These are phyloP conservation scores for Fonsecaea monophora DNA, from an alignment of 2,329 filamentous ascomycete species.

Conservation along the genomic window DNA sequence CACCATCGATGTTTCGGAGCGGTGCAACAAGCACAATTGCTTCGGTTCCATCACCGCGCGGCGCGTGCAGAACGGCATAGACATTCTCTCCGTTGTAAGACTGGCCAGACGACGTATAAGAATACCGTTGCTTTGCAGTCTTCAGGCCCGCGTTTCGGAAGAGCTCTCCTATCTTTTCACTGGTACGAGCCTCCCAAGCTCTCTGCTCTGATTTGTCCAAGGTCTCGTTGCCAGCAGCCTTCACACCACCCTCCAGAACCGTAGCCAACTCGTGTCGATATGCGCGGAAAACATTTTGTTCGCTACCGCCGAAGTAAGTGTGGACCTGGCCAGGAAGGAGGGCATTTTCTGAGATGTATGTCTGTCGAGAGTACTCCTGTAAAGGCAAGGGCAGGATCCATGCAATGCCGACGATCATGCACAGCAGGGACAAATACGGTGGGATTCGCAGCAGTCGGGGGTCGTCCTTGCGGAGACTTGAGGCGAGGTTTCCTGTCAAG, in stretches of 20 bases:
- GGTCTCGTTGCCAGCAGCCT: conserved; percentile 51
- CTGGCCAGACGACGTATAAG: conserved; percentile 78
- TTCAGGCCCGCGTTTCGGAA: conserved; percentile 82
- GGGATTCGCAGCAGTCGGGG: conserved; percentile 82
- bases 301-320: conserved; percentile 95
- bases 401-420: conserved; percentile 80
- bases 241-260: conserved; percentile 28
- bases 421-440: conserved; percentile 84
- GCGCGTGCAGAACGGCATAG: conserved; percentile 91
- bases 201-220: conserved; percentile 41
- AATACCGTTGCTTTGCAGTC: conserved; percentile 84
- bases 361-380: conserved; percentile 86
- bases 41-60: conserved; percentile 93
- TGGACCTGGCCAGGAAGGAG: conserved; percentile 94
- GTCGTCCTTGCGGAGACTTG: conserved; percentile 69
- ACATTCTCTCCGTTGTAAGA: conserved; percentile 82
- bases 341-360: conserved; percentile 97
- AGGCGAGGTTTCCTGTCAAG: conserved; percentile 30
- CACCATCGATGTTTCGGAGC: conserved; percentile 80
- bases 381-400: conserved; percentile 92
- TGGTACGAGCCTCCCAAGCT: conserved; percentile 40
- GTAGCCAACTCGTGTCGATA: conserved; percentile 83
- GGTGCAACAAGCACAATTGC: conserved; percentile 91
- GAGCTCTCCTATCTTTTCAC: conserved; percentile 73
- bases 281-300: conserved; percentile 91